phyloP scores from a whole-genome alignment of 768 basidiomycete genomes.

The Podaxis rugospora region DNA sequence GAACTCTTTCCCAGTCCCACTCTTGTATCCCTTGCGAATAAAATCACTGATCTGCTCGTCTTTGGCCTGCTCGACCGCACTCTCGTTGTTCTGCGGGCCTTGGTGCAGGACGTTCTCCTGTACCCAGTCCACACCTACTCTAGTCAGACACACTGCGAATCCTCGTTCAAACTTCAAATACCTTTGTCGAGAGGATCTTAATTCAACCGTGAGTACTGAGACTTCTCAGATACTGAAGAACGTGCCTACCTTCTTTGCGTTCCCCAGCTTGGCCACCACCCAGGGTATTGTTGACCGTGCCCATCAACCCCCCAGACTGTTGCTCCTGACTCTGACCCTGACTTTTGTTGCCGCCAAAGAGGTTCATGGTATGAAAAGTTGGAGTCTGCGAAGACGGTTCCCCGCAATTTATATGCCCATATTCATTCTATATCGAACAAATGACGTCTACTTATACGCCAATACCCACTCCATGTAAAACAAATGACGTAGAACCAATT shows the following conservation, averaged over 20 bases:
- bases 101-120: slow-evolving; percentile 31
- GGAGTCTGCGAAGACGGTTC: background rate
- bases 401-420: background rate
- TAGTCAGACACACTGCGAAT: background rate
- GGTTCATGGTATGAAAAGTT: slow-evolving; percentile 15
- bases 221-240: background rate
- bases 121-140: slow-evolving; percentile 33
- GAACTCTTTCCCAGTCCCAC: slow-evolving; percentile 32
- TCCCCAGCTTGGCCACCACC: slow-evolving; percentile 30
- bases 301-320: slow-evolving; percentile 21
- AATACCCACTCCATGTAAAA: background rate
- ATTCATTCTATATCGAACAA: background rate
- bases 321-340: slow-evolving; percentile 1
- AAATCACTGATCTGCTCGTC: slow-evolving; percentile 38
- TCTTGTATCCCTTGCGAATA: slow-evolving; percentile 30
- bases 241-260: slow-evolving; percentile 29
- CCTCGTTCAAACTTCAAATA: background rate
- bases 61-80: slow-evolving; percentile 36
- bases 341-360: slow-evolving; percentile 13
- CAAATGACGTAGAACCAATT: background rate
- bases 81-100: slow-evolving; percentile 39
- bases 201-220: background rate
- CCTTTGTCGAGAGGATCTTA: slow-evolving; percentile 35
- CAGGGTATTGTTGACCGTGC: slow-evolving; percentile 23
- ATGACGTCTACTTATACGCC: too few species aligned